Base-by-base conservation (phyloP, 768 basidiomycete species). In the Saitozyma podzolica region DNA sequence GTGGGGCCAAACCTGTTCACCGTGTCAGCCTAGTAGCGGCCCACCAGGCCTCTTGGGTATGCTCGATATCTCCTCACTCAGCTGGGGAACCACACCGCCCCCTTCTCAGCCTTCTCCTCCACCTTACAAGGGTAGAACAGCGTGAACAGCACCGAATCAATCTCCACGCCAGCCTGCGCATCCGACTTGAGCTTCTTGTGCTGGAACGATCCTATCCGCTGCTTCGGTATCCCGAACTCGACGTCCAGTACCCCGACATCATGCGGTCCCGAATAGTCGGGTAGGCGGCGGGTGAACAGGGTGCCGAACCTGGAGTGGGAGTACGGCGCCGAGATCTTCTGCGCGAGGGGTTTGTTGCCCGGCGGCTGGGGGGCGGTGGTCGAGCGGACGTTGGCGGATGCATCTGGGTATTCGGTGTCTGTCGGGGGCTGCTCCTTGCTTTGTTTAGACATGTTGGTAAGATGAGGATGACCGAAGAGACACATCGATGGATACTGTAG, bases 71-170 rank as follows among this genome's bases (percentile, higher is more conserved):
- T 29, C 29, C 29, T 29, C 29, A 29, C 29, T 39, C 14, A 61
- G 41, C 64, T 61, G 8, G 64, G 64, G 53, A 61, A 65, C 59
- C 59, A 65, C 17, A 65, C 54, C 6, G 59, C 54, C 1, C 64
- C 64, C 20, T 57, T 57, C 13, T 37, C 20, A 17, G 19, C 40
- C 17, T 40, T 41, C 7, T 17, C 53, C 42, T 49, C 53, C 37
- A 48, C 17, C 5, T 61, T 37, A 40, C 64, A 65, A n/a, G 64
- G 64, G 41, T 65, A 65, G 50, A 65, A 65, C 40, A 65, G 42
- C 40, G 54, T 56, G 56, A 65, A 65, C 16, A 65, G 40, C 19
- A 65, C 64, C 16, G 59, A 61, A 54, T 61, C 59, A 39, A 65
- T 65, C 51, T 65, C 64, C 40, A 65, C 60, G 8, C 64, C 64